Conservation (phyloP, 345 rosid genomes). For the Streptanthus diversifolius region DNA sequence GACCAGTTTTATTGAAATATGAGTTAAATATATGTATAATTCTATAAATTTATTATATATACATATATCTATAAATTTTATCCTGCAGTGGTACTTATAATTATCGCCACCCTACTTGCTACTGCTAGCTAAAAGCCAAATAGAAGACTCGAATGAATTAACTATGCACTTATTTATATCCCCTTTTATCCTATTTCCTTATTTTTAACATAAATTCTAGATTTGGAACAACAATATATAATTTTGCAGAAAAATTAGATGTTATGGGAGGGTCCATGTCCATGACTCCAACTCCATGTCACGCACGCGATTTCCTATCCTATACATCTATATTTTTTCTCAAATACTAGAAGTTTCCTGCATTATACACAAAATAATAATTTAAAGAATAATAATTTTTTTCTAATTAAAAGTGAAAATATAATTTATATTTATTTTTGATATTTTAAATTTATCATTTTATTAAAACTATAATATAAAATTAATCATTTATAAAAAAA, state of each 20-base stretch:
- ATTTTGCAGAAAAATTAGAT: neutral
- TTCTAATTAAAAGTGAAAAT: too few relatives aligned
- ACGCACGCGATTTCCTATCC: neutral
- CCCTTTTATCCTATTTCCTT: neutral
- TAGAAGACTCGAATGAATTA: constrained; percentile 14
- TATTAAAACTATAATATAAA: too few relatives aligned
- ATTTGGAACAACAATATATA: neutral
- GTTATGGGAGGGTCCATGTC: neutral
- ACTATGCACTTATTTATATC: neutral
- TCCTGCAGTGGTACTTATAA: neutral
- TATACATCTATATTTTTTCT: neutral
- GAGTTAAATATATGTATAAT: neutral
- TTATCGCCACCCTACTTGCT: constrained; percentile 25
- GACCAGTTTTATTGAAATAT: neutral
- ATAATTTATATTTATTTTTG: too few relatives aligned
- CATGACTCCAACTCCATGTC: constrained; percentile 2
- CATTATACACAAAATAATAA: too few relatives aligned
- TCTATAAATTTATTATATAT: neutral
- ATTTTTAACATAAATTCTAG: neutral
- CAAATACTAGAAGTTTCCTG: too few relatives aligned
- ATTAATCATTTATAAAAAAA: too few relatives aligned
- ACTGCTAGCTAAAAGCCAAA: constrained; percentile 10
- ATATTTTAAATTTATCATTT: too few relatives aligned
- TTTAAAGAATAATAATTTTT: too few relatives aligned
- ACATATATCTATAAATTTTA: neutral